These are phyloP conservation scores for Ambrosia hybrid DNA, from an alignment of 140 eudicot genomes.

Conservation along the genomic window DNA sequence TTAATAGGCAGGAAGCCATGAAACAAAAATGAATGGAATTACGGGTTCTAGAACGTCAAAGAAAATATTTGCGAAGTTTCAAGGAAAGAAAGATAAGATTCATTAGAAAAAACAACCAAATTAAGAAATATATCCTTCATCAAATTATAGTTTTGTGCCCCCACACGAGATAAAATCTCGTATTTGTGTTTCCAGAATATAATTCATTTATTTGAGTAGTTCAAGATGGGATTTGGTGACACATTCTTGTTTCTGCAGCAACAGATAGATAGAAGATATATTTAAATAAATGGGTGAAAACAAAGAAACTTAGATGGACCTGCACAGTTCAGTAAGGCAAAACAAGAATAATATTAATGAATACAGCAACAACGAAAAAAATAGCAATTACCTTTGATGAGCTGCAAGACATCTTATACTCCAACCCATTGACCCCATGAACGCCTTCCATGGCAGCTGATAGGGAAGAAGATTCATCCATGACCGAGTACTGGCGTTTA, in stretches of 20 bases:
- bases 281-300: slow-evolving; percentile 19
- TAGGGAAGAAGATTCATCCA: slow-evolving; percentile 64
- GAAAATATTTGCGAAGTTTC: not conserved
- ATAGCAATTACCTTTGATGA: slow-evolving; percentile 72
- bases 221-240: slow-evolving; percentile 24
- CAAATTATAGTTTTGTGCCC: slow-evolving; percentile 22
- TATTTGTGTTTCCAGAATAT: slow-evolving; percentile 19
- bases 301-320: slow-evolving; percentile 7
- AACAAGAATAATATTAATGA: not conserved
- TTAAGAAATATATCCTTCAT: slow-evolving; percentile 6
- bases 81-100: slow-evolving; percentile 8
- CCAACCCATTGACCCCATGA: slow-evolving; percentile 73
- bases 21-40: not conserved
- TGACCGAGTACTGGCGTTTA: slow-evolving; percentile 40
- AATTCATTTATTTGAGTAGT: slow-evolving; percentile 33
- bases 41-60: slow-evolving; percentile 6
- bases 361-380: not conserved
- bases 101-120: slow-evolving; percentile 13
- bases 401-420: slow-evolving; percentile 86
- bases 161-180: slow-evolving; percentile 16
- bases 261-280: slow-evolving; percentile 14
- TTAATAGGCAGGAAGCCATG: not conserved
- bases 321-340: slow-evolving; percentile 13
- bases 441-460: slow-evolving; percentile 68
- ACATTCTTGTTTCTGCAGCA: slow-evolving; percentile 30